phyloP scores from a whole-genome alignment of 495 filamentous ascomycete species.

The Tuber aestivum region DNA sequence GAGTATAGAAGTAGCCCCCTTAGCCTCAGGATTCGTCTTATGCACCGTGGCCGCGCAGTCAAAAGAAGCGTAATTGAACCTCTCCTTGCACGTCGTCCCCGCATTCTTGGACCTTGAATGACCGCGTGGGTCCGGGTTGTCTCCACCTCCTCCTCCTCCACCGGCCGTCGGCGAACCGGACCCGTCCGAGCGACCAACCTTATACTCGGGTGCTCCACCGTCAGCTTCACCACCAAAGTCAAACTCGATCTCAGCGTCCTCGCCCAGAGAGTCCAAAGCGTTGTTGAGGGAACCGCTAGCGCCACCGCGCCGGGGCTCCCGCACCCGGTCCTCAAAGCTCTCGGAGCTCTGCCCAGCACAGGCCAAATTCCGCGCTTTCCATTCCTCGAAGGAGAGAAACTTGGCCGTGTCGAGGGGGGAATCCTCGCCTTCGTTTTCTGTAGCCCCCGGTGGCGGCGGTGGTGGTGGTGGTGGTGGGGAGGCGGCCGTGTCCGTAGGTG shows the following conservation, averaged over 20 bases:
- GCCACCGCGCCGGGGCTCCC: conserved; percentile 46
- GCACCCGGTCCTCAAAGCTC: conserved; percentile 55
- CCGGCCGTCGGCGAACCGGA: conserved; percentile 44
- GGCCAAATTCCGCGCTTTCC: conserved; percentile 90
- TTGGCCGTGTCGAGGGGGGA: conserved; percentile 72
- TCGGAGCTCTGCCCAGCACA: conserved; percentile 79
- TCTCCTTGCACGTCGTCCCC: conserved; percentile 88
- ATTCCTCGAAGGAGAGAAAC: conserved; percentile 97
- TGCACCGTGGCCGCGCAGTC: conserved; percentile 90
- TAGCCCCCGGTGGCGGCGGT: conserved; percentile 13
- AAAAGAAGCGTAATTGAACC: conserved; percentile 95
- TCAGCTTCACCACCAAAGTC: conserved; percentile 60
- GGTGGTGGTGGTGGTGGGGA: conserved; percentile 7
- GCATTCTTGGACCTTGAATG: conserved; percentile 73
- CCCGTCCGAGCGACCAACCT: conserved; percentile 44
- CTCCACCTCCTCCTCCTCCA: conserved; percentile 47
- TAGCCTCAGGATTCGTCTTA: conserved; percentile 78
- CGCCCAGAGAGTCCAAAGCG: conserved; percentile 68
- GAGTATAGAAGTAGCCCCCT: conserved; percentile 77
- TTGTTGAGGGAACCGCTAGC: conserved; percentile 46
- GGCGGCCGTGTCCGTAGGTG: conserved; percentile 7
- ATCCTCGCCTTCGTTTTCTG: conserved; percentile 52
- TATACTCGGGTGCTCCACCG: conserved; percentile 43
- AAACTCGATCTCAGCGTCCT: conserved; percentile 84
- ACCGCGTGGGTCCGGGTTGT: conserved; percentile 45